Conservation (phyloP, 2,329 filamentous ascomycete species). For the Conoideocrella luteorostrata region DNA sequence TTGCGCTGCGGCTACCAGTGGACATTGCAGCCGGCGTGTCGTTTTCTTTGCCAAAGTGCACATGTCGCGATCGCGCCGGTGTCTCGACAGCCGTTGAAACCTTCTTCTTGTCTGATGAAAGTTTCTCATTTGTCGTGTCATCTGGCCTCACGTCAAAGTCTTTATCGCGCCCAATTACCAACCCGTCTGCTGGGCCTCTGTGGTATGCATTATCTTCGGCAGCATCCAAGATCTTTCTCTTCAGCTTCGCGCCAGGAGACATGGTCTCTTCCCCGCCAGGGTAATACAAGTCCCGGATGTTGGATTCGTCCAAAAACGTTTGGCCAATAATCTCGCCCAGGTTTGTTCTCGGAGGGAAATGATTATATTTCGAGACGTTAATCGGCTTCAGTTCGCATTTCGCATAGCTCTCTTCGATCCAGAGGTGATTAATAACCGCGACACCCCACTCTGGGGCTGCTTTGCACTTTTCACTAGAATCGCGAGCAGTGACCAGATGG, state of each 20-base stretch:
- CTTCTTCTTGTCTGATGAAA: constrained; percentile 21
- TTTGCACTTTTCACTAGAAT: constrained; percentile 84
- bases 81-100: constrained; percentile 22
- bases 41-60: constrained; percentile 70
- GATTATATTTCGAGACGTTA: constrained; percentile 69
- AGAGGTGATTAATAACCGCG: constrained; percentile 85
- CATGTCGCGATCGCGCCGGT: constrained; percentile 35
- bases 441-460: constrained; percentile 92
- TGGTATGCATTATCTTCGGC: constrained; percentile 45
- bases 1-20: constrained; percentile 77
- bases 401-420: constrained; percentile 96
- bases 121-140: constrained; percentile 28
- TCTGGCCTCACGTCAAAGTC: constrained; percentile 40
- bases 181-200: constrained; percentile 40
- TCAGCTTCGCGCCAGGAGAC: constrained; percentile 37
- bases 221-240: constrained; percentile 42
- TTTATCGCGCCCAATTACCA: constrained; percentile 35
- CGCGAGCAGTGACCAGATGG: constrained; percentile 86
- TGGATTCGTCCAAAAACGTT: constrained; percentile 65
- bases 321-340: constrained; percentile 89
- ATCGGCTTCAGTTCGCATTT: constrained; percentile 72
- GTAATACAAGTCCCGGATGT: constrained; percentile 61
- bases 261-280: constrained; percentile 50
- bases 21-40: constrained; percentile 64
- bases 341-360: constrained; percentile 86